Conservation (phyloP, 352 stramenopile species). For the Pythium pyrilobum region DNA sequence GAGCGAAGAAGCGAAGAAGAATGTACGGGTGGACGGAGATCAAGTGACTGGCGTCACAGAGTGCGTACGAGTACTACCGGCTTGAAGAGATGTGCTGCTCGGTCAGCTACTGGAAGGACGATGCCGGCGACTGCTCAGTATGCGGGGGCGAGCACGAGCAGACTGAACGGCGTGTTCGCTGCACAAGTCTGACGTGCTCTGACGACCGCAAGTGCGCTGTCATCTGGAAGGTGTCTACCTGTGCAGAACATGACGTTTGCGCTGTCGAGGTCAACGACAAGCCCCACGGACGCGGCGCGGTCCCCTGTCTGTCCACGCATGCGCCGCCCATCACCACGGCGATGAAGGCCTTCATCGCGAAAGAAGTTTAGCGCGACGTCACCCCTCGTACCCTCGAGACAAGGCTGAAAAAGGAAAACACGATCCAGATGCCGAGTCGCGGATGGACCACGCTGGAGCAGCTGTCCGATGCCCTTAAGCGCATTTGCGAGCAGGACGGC, state of each 20-base stretch:
- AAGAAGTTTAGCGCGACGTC: background rate
- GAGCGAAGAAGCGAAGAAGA: background rate
- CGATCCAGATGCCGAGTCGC: too few species aligned
- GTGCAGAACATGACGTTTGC: background rate
- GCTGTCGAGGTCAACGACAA: background rate
- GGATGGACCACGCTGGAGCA: too few species aligned
- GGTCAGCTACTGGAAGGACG: background rate
- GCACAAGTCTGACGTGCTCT: background rate
- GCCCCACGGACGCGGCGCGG: background rate
- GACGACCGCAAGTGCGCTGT: background rate
- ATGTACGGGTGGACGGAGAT: background rate
- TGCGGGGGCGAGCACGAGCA: background rate
- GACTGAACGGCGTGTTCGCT: background rate
- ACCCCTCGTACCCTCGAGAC: background rate
- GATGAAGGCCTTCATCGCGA: background rate
- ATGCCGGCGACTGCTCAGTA: background rate
- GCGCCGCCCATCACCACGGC: background rate
- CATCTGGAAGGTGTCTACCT: conserved; percentile 4
- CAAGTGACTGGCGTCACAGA: background rate
- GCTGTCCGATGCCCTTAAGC: too few species aligned
- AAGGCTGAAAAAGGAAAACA: background rate
- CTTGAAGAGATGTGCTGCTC: conserved; percentile 3
- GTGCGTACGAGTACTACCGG: background rate
- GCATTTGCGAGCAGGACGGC: background rate
- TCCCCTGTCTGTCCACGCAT: background rate